These are phyloP conservation scores for Pleurotus ostreatus DNA, from an alignment of 768 basidiomycete species.

Conservation along the genomic window DNA sequence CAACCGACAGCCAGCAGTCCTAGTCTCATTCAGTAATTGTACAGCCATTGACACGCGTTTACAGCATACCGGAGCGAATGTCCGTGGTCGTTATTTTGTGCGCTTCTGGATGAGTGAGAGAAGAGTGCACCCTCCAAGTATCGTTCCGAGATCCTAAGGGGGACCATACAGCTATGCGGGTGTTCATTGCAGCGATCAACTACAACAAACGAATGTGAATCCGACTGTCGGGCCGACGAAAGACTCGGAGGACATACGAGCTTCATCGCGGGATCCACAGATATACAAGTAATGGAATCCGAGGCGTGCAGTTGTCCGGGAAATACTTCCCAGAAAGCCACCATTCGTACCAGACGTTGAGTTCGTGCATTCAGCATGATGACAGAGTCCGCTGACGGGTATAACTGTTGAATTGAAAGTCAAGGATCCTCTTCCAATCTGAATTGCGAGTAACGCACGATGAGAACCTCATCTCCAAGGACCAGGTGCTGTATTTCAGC, in stretches of 20 bases:
- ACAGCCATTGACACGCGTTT: constrained; percentile 6
- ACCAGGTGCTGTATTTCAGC: constrained; percentile 53
- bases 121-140: constrained; percentile 80
- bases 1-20: constrained; percentile 75
- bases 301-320: constrained; percentile 46
- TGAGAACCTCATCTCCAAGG: constrained; percentile 49
- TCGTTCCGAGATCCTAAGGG: constrained; percentile 60
- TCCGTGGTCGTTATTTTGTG: constrained; percentile 59
- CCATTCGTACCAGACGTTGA: constrained; percentile 61
- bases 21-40: constrained; percentile 31
- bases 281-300: constrained; percentile 51
- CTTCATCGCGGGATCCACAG: constrained; percentile 77
- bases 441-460: constrained; percentile 41
- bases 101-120: constrained; percentile 58
- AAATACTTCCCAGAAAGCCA: constrained; percentile 81
- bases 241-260: constrained; percentile 50
- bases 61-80: constrained; percentile 63
- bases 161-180: constrained; percentile 75
- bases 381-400: constrained; percentile 67
- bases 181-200: constrained; percentile 71
- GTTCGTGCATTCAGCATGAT: constrained; percentile 69
- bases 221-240: constrained; percentile 1
- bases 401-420: constrained; percentile 41
- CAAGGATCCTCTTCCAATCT: neutral
- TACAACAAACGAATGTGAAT: constrained; percentile 24